Conservation (phyloP, 176 grass and related monocot genomes). For the Avena insularis region DNA sequence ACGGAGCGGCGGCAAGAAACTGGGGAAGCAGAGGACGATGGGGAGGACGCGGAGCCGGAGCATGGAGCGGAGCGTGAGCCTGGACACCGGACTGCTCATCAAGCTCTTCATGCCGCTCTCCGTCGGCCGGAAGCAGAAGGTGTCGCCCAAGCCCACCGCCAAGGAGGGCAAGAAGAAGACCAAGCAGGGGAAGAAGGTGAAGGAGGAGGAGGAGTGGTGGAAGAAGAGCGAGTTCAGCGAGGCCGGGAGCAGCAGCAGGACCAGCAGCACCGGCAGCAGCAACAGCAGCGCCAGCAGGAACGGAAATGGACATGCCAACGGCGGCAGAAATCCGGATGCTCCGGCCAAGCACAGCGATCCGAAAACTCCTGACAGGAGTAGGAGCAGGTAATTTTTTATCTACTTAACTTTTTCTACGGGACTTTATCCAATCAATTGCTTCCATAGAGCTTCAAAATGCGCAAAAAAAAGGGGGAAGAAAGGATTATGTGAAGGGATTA, state of each 20-base stretch:
- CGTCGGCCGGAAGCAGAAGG: constrained; percentile 61
- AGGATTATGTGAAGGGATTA: background rate
- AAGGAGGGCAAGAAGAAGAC: constrained; percentile 23
- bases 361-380: constrained; percentile 31
- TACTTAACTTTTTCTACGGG: background rate
- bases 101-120: constrained; percentile 76
- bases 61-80: constrained; percentile 59
- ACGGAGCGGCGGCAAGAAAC: constrained; percentile 9
- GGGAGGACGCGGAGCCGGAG: constrained; percentile 49
- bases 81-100: constrained; percentile 68
- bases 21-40: constrained; percentile 42
- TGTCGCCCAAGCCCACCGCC: constrained; percentile 51
- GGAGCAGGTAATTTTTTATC: constrained; percentile 46
- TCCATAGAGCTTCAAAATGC: background rate
- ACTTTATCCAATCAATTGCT: background rate
- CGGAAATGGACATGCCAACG: constrained; percentile 19
- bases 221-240: constrained; percentile 66
- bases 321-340: background rate
- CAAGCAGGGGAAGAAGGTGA: constrained; percentile 4
- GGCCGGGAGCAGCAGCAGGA: constrained; percentile 57
- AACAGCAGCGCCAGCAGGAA: constrained; percentile 46
- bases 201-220: constrained; percentile 67
- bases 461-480: background rate
- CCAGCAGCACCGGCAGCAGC: constrained; percentile 62
- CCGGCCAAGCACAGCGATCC: background rate